Percentiles rank a stretch among this genome's conserved stretches.
Conservation (phyloP, 768 basidiomycete genomes). For the Phallus indusiatus region DNA sequence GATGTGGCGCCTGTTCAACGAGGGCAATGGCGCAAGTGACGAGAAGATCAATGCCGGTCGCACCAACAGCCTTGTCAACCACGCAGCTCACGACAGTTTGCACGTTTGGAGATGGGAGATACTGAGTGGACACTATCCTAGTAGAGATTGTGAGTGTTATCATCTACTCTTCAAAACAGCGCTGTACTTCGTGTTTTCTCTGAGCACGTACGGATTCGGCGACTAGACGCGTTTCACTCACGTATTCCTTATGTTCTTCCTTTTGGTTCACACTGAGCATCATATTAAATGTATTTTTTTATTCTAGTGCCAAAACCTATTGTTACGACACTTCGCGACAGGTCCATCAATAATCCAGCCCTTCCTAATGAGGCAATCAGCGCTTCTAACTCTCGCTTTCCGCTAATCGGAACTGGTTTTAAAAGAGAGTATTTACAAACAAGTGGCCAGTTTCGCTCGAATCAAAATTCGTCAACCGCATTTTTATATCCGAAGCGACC, state of each 20-base stretch:
- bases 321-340: background rate
- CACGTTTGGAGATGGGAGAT: slow-evolving; percentile 40
- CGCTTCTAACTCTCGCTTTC: slow-evolving; percentile 20
- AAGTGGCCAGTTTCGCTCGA: background rate
- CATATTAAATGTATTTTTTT: background rate
- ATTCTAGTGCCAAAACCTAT: background rate
- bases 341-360: background rate
- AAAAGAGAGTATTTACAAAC: slow-evolving; percentile 16
- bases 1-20: too few species aligned
- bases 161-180: background rate
- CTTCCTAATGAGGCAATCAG: slow-evolving; percentile 20
- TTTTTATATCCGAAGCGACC: slow-evolving; percentile 31
- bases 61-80: background rate
- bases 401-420: background rate
- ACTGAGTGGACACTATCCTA: slow-evolving; percentile 34
- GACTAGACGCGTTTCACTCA: too few species aligned
- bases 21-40: too few species aligned
- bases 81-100: slow-evolving; percentile 22
- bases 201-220: too few species aligned
- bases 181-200: background rate
- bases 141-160: slow-evolving; percentile 20
- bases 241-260: background rate
- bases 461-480: background rate
- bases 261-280: background rate
- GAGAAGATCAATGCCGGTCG: too few species aligned